A percentile compares a stretch with the other conserved stretches of the same genome.
Evolutionary conservation across 257 asterid genomes (phyloP).

Genomic region (Gardenia jasminoides): DNA sequence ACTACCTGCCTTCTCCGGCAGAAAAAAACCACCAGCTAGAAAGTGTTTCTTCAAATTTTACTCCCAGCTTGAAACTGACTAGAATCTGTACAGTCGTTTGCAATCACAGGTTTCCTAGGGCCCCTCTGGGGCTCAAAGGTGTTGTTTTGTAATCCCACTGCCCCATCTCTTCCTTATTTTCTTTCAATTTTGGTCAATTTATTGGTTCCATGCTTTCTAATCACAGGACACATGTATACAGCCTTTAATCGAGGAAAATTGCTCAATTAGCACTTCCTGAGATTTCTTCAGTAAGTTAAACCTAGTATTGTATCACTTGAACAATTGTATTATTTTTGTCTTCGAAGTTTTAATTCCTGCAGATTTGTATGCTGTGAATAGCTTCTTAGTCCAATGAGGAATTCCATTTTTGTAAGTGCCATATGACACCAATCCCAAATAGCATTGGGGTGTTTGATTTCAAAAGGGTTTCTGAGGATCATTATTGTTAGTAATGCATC

Average conservation of each 20-base stretch:
- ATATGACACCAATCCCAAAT: conserved; percentile 10
- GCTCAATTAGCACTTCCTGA: background rate
- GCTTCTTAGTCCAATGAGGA: conserved; percentile 21
- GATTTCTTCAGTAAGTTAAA: background rate
- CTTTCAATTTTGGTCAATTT: too few species aligned
- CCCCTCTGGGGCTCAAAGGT: too few species aligned
- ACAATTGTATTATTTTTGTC: background rate
- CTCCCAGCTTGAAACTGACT: too few species aligned
- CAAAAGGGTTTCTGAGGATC: conserved; percentile 24
- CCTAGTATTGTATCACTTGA: background rate
- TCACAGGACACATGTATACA: background rate
- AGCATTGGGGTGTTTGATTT: conserved; percentile 26
- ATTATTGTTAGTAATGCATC: too few species aligned
- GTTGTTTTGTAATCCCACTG: too few species aligned
- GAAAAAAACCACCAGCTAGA: too few species aligned
- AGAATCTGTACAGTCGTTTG: too few species aligned
- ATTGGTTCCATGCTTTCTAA: background rate
- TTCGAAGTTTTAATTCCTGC: background rate
- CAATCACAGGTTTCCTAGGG: too few species aligned
- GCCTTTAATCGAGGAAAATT: background rate
- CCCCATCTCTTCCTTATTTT: too few species aligned
- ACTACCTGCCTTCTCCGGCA: too few species aligned
- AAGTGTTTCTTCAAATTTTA: too few species aligned
- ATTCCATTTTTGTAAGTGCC: conserved; percentile 25
- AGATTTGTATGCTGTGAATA: background rate